Percentiles rank a stretch among this genome's conserved stretches.
Evolutionary conservation across 1,284 basidiomycete genomes (phyloP).

Genomic region (Serendipita sp.): DNA sequence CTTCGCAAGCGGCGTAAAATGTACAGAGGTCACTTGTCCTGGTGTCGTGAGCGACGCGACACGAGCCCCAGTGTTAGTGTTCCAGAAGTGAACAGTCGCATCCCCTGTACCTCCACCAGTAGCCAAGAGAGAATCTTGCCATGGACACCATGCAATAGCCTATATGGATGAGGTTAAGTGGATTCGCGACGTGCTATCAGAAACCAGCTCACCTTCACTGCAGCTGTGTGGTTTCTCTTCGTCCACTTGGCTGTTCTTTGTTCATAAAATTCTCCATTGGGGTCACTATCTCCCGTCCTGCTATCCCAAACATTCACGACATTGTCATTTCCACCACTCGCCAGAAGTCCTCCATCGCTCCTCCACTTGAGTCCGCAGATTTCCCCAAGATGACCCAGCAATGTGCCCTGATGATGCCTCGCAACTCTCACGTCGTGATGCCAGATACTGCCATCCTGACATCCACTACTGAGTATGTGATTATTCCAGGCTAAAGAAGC

Average conservation of each 20-base stretch:
- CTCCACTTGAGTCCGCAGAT: constrained; percentile 80
- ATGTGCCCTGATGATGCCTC: constrained; percentile 77
- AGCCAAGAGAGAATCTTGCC: constrained; percentile 85
- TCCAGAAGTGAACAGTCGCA: constrained; percentile 89
- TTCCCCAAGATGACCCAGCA: constrained; percentile 79
- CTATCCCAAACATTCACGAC: constrained; percentile 95
- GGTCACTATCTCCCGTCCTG: constrained; percentile 30
- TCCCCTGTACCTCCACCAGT: constrained; percentile 92
- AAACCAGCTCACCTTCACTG: constrained; percentile 58
- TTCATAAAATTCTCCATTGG: constrained; percentile 41
- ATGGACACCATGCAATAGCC: constrained; percentile 95
- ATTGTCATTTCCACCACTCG: constrained; percentile 91
- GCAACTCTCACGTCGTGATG: constrained; percentile 86
- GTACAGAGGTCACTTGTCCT: constrained; percentile 83
- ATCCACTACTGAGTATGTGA: constrained; percentile 77
- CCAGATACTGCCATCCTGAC: constrained; percentile 83
- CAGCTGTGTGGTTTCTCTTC: constrained; percentile 86
- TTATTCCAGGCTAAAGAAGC: constrained; percentile 75
- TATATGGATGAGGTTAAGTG: constrained; percentile 18
- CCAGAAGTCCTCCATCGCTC: constrained; percentile 72
- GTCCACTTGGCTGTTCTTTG: constrained; percentile 73
- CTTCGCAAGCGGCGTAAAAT: constrained; percentile 81
- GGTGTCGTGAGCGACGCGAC: constrained; percentile 72
- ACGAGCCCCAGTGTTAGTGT: constrained; percentile 76
- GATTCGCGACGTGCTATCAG: background rate